Evolutionary conservation across 257 asterid genomes (phyloP).

Genomic region (Jacaranda mimosifolia): DNA sequence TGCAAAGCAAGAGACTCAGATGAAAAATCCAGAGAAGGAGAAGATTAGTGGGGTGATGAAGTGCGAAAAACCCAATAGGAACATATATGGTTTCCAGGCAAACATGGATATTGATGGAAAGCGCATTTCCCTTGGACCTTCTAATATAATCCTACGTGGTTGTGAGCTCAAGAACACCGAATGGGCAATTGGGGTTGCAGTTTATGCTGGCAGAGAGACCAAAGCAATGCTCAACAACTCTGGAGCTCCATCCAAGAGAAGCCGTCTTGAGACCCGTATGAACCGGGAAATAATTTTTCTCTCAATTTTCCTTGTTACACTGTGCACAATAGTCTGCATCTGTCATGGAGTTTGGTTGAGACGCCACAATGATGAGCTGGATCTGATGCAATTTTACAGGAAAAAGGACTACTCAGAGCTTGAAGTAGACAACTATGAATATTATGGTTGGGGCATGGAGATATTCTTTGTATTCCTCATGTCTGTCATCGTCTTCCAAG

Average conservation of each 20-base stretch:
- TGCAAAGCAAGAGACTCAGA: conserved; percentile 94
- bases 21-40: conserved; percentile 56
- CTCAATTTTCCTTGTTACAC: conserved; percentile 68
- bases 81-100: conserved; percentile 92
- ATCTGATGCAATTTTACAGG: conserved; percentile 77
- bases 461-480: conserved; percentile 85
- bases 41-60: conserved; percentile 71
- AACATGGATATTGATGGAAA: conserved; percentile 91
- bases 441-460: conserved; percentile 93
- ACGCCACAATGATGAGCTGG: conserved; percentile 72
- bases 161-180: conserved; percentile 96
- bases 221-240: conserved; percentile 98
- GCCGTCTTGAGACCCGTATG: conserved; percentile 91
- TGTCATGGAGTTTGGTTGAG: conserved; percentile 91
- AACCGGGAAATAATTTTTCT: conserved; percentile 84
- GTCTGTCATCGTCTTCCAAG: conserved; percentile 94
- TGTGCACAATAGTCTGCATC: conserved; percentile 68
- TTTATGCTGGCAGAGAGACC: conserved; percentile 92
- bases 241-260: conserved; percentile 95
- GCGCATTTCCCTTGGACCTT: conserved; percentile 92
- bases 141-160: conserved; percentile 91
- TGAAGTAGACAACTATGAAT: conserved; percentile 64
- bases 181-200: conserved; percentile 89
- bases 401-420: conserved; percentile 68
- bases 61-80: conserved; percentile 96